These are phyloP conservation scores for Macrophomina phaseolina DNA, from an alignment of 2,329 filamentous ascomycete species.

Conservation along the genomic window DNA sequence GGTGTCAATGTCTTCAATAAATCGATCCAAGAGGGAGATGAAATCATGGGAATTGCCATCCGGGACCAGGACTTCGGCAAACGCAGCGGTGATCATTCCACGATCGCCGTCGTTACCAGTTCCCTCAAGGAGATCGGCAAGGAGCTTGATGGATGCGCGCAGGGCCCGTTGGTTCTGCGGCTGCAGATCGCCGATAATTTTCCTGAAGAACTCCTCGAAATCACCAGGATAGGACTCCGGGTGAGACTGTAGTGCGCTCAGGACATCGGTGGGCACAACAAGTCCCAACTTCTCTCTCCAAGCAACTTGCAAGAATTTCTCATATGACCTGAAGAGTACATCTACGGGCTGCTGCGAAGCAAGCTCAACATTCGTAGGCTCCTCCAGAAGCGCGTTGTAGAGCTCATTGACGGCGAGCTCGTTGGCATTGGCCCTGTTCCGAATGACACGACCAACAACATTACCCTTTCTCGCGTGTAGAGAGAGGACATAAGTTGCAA, in stretches of 20 bases:
- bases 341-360: constrained; percentile 79
- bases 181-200: constrained; percentile 57
- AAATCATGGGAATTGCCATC: constrained; percentile 80
- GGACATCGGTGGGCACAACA: constrained; percentile 73
- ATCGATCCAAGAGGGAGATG: constrained; percentile 84
- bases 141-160: constrained; percentile 79
- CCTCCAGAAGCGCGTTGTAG: constrained; percentile 86
- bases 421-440: constrained; percentile 73
- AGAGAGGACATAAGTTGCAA: constrained; percentile 81
- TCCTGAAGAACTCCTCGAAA: constrained; percentile 66
- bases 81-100: constrained; percentile 84
- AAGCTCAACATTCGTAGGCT: constrained; percentile 76
- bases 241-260: constrained; percentile 75
- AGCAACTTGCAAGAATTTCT: constrained; percentile 86
- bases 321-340: constrained; percentile 87
- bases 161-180: constrained; percentile 76
- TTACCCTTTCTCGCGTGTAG: constrained; percentile 86
- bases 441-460: constrained; percentile 77
- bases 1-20: constrained; percentile 86
- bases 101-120: constrained; percentile 91
- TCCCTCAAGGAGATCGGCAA: constrained; percentile 86
- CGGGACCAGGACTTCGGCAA: constrained; percentile 82
- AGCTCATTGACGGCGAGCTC: constrained; percentile 85
- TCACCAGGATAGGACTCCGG: constrained; percentile 69
- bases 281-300: constrained; percentile 90